Base-by-base conservation (phyloP, 495 filamentous ascomycete species). In the Articulospora tetracladia region DNA sequence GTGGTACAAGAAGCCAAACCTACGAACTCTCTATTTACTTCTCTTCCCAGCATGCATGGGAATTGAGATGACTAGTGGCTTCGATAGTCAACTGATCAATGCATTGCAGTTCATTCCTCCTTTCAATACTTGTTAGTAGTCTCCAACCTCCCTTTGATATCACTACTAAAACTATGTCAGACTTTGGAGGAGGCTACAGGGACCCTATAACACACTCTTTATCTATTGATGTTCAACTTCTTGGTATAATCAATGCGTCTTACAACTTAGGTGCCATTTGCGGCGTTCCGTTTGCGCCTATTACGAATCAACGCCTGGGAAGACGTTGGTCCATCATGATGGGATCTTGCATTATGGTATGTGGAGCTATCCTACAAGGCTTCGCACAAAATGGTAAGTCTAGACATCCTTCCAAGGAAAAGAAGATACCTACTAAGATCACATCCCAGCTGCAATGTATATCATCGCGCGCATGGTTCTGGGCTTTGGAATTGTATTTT, bases 21-120 rank as follows among this genome's bases (percentile, higher is more conserved):
- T 89, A 32, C 76, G 86, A 36, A 55, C 61, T 32, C 71, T 89
- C 60, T 89, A 89, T 69, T 68, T 85, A 10, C 59, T 86, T 61
- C 70, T 90, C 57, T 82, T 87, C 63, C 83, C 85, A n/a, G 80
- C 83, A 11, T 79, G 81, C 63, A 86, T 89, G 72, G 86, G 53
- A 24, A 55, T 55, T 24, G 87, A 88, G 71, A 83, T 87, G 74
- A 90, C 86, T 1, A 86, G 84, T 24, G 86, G 87, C 0, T 90
- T 89, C 67, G 86, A 89, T 69, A 85, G 82, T 8, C 83, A 86
- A 61, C 83, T 90, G 68, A 87, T 89, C 72, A 90, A 88, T 60
- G 81, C 82, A 1, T 77, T 89, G 2, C 85, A 90, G 69, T 79
- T 84, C 28, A 79, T 86, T 19, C 69, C 74, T 8, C 72, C 74